phyloP scores from a whole-genome alignment of 768 basidiomycete species.

The Lactarius deliciosus region DNA sequence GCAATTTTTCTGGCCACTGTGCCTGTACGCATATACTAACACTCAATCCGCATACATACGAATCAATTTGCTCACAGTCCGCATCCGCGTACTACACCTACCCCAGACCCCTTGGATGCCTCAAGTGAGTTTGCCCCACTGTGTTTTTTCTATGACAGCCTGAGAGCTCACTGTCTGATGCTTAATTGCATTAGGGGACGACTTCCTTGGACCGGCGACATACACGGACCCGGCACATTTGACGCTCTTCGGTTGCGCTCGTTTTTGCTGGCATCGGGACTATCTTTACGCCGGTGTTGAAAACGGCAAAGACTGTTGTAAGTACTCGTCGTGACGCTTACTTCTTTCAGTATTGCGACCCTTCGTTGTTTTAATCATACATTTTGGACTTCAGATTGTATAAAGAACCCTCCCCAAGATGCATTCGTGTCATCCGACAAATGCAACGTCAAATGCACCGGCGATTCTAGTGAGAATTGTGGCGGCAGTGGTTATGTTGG shows the following conservation, averaged over 20 bases:
- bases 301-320: slow-evolving; percentile 64
- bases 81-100: slow-evolving; percentile 33
- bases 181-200: slow-evolving; percentile 50
- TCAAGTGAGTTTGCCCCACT: slow-evolving; percentile 44
- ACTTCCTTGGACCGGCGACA: slow-evolving; percentile 44
- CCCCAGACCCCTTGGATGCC: slow-evolving; percentile 47
- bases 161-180: slow-evolving; percentile 35
- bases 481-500: slow-evolving; percentile 60
- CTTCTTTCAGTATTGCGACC: background rate
- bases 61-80: slow-evolving; percentile 2
- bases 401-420: slow-evolving; percentile 49
- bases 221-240: slow-evolving; percentile 51
- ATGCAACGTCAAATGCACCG: slow-evolving; percentile 62
- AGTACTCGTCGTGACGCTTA: slow-evolving; percentile 26
- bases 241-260: slow-evolving; percentile 57
- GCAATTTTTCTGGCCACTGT: background rate
- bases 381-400: slow-evolving; percentile 51
- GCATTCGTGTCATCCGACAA: slow-evolving; percentile 39
- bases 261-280: slow-evolving; percentile 40
- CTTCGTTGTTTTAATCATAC: slow-evolving; percentile 2
- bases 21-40: slow-evolving; percentile 1
- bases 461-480: slow-evolving; percentile 57
- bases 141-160: background rate
- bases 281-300: slow-evolving; percentile 72
- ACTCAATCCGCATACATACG: background rate